A percentile compares a stretch with the other conserved stretches of the same genome.
Evolutionary conservation across 2,329 filamentous ascomycete genomes (phyloP).

Genomic region (Lasiodiplodia sp.): DNA sequence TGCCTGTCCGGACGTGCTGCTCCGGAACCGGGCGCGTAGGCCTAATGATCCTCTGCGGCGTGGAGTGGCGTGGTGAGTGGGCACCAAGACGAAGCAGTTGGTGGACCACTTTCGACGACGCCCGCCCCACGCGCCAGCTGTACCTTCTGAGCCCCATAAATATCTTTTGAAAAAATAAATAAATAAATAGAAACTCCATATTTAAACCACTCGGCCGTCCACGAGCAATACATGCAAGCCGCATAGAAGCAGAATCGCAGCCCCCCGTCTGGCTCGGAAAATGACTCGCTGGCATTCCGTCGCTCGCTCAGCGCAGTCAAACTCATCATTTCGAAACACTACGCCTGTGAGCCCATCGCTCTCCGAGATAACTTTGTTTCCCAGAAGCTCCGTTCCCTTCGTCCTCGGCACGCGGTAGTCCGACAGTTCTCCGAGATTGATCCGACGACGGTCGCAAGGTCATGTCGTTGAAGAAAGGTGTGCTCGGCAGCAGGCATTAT

Average conservation of each 20-base stretch:
- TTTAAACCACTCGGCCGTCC: not conserved
- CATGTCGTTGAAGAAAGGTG: slow-evolving; percentile 9
- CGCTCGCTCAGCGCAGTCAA: not conserved
- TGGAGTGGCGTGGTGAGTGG: slow-evolving; percentile 11
- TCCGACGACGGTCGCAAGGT: not conserved
- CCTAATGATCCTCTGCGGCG: slow-evolving; percentile 2
- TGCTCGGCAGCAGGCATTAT: not conserved
- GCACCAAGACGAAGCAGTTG: slow-evolving; percentile 1
- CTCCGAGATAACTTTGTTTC: not conserved
- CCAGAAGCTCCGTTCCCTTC: not conserved
- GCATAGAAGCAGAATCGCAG: not conserved
- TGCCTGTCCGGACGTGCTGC: not conserved
- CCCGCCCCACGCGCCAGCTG: not conserved
- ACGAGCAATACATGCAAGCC: too few relatives aligned
- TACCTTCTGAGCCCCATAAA: too few relatives aligned
- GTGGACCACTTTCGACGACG: not conserved
- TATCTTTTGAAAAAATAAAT: too few relatives aligned
- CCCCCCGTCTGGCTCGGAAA: not conserved
- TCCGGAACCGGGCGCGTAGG: not conserved
- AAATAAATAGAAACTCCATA: too few relatives aligned
- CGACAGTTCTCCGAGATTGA: not conserved
- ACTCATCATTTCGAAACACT: not conserved
- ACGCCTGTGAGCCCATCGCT: too few relatives aligned
- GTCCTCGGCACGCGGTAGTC: not conserved
- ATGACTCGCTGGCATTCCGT: slow-evolving; percentile 10